A percentile compares a stretch with the other conserved stretches of the same genome.
phyloP scores from a whole-genome alignment of 768 basidiomycete genomes.

The Hortiboletus flavorubellus region DNA sequence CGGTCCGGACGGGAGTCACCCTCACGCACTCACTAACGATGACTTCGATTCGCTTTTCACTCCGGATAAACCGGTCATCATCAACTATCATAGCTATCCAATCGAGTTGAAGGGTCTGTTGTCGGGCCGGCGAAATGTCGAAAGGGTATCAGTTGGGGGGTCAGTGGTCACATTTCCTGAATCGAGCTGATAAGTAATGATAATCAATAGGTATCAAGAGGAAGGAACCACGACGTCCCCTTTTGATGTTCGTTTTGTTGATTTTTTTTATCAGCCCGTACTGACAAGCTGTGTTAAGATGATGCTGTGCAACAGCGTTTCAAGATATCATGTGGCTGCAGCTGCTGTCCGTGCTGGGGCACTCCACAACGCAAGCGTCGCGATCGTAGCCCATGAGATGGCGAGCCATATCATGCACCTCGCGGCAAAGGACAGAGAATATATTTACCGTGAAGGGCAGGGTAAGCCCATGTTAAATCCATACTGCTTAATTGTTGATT shows the following conservation, averaged over 20 bases:
- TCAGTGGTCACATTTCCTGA: constrained; percentile 17
- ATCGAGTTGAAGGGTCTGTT: constrained; percentile 67
- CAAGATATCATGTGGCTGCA: constrained; percentile 62
- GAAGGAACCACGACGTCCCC: constrained; percentile 82
- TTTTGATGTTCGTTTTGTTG: constrained; percentile 53
- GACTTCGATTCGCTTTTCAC: constrained; percentile 75
- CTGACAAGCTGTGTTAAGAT: constrained; percentile 41
- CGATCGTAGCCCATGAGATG: constrained; percentile 54
- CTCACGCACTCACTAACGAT: constrained; percentile 62
- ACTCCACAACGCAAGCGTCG: constrained; percentile 47
- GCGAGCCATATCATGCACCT: constrained; percentile 59
- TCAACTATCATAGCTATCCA: constrained; percentile 85
- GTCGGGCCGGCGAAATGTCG: constrained; percentile 49
- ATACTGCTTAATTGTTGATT: neutral
- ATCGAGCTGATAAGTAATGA: neutral
- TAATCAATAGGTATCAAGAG: constrained; percentile 47
- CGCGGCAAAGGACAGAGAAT: constrained; percentile 57
- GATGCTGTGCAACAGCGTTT: constrained; percentile 71
- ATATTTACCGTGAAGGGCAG: constrained; percentile 56
- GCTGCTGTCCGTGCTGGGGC: constrained; percentile 59
- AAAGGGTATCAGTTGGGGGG: constrained; percentile 55
- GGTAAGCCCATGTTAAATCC: constrained; percentile 33
- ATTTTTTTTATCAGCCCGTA: neutral
- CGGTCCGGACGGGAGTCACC: constrained; percentile 63
- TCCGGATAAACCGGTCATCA: constrained; percentile 59